A percentile compares a stretch with the other conserved stretches of the same genome.
phyloP scores from a whole-genome alignment of 2,329 filamentous ascomycete genomes.

The Fusarium chuoi region DNA sequence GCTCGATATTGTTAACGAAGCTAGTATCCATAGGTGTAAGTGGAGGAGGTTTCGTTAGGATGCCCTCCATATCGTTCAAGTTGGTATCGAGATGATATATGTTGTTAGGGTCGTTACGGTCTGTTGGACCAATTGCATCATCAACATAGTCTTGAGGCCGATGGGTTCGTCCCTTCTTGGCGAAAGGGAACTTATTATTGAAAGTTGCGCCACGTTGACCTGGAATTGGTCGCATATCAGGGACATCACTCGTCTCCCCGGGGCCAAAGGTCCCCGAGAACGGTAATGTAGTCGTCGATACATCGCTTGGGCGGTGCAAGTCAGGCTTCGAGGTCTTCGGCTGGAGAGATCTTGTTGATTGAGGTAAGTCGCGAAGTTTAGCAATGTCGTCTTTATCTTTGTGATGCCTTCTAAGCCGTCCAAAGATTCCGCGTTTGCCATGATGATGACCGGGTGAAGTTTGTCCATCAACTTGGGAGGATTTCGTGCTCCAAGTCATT shows the following conservation, averaged over 20 bases:
- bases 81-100: constrained; percentile 88
- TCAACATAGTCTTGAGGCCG: constrained; percentile 63
- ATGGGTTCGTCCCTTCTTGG: constrained; percentile 63
- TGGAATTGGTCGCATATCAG: constrained; percentile 42
- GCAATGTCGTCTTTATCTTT: constrained; percentile 62
- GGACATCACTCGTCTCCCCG: constrained; percentile 44
- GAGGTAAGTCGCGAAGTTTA: constrained; percentile 60
- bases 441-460: constrained; percentile 68
- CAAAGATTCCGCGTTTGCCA: constrained; percentile 62
- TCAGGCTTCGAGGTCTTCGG: constrained; percentile 62
- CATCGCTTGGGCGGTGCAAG: constrained; percentile 51
- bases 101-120: constrained; percentile 67
- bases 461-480: constrained; percentile 63
- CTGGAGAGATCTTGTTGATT: constrained; percentile 64
- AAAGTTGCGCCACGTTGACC: constrained; percentile 61
- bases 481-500: constrained; percentile 57
- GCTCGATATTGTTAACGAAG: constrained; percentile 58
- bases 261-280: constrained; percentile 44
- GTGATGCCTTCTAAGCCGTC: constrained; percentile 61
- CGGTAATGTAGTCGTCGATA: constrained; percentile 52
- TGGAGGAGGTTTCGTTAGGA: constrained; percentile 76
- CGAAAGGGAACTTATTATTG: constrained; percentile 72
- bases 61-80: constrained; percentile 90
- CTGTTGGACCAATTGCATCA: constrained; percentile 69
- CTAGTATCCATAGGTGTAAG: constrained; percentile 76